Base-by-base conservation (phyloP, 2,329 filamentous ascomycete species). In the Pochonia chlamydosporia region DNA sequence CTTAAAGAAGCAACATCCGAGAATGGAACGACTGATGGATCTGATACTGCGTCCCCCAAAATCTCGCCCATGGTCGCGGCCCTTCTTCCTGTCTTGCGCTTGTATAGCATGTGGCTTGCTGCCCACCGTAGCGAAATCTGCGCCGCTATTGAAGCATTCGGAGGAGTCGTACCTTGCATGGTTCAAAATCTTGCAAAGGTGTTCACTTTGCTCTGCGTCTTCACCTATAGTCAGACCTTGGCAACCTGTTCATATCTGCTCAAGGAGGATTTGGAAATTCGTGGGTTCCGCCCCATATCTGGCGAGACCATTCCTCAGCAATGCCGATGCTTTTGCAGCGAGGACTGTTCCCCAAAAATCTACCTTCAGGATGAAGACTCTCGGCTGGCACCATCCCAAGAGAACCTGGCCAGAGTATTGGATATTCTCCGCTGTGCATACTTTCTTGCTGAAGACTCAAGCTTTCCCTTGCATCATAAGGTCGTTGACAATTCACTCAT, bases 21-120 rank as follows among this genome's bases (percentile, higher is more conserved):
- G 5, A 59, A 56, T 9, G 49, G 53, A 13, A 49, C 49, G 5
- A 53, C 61, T 26, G 59, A 56, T 9, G 49, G 54, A 10, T 49
- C 49, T 4, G 53, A 62, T 28, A 60, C 40, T 14, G 49, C 54
- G 10, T 33, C 37, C 8, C 9, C 31, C 21, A 54, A 63, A 45
- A 66, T 72, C 36, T 66, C 64, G 10, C 53, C 67, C 8, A 55
- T 63, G 6, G 57, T 73, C 13, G 66, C 66, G 48, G 69, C 63
- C n/a, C 61, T 74, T n/a, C 59, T 81, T 4, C 73, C 75, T 1
- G 64, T 78, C 13, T 59, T 79, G 44, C 74, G 78, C n/a, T 58
- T 78, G 21, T 80, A 75, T 51, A 63, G 74, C 48, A 70, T 75
- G 40, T 81, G 78, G 78, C 64, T 80, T 3, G 72, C 71, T 45